These are phyloP conservation scores for Ascochyta rabiei DNA, from an alignment of 2,329 filamentous ascomycete species.

Conservation along the genomic window DNA sequence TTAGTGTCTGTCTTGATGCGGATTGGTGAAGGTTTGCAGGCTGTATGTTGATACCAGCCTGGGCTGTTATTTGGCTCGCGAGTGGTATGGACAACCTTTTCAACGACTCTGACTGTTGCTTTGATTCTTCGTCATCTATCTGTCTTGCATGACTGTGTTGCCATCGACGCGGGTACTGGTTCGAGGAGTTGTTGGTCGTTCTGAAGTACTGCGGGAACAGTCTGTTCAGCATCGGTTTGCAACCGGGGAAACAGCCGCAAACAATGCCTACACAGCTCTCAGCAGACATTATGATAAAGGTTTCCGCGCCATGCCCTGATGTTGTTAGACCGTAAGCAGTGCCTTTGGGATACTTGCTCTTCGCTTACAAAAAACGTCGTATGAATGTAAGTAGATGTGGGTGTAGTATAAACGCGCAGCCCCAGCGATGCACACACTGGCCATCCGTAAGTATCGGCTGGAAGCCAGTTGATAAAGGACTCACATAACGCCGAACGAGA, in stretches of 20 bases:
- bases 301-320: conserved; percentile 33
- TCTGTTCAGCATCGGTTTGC: conserved; percentile 39
- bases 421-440: conserved; percentile 45
- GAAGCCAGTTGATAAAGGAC: neutral
- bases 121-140: conserved; percentile 7
- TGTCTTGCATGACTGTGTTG: conserved; percentile 8
- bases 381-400: conserved; percentile 30
- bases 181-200: conserved; percentile 9
- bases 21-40: neutral
- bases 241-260: conserved; percentile 41
- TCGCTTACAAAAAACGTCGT: conserved; percentile 35
- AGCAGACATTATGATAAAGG: conserved; percentile 36
- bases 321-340: neutral
- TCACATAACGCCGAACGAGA: conserved; percentile 39
- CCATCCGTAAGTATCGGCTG: conserved; percentile 19
- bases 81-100: neutral
- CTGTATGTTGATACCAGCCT: neutral
- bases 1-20: neutral
- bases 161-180: conserved; percentile 11
- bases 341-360: neutral
- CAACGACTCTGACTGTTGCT: neutral
- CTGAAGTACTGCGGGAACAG: conserved; percentile 37
- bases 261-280: conserved; percentile 39
- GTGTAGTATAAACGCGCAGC: conserved; percentile 39
- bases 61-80: neutral